A percentile compares a stretch with the other conserved stretches of the same genome.
Conservation (phyloP, 2,329 filamentous ascomycete genomes). For the Colletotrichum tofieldiae region DNA sequence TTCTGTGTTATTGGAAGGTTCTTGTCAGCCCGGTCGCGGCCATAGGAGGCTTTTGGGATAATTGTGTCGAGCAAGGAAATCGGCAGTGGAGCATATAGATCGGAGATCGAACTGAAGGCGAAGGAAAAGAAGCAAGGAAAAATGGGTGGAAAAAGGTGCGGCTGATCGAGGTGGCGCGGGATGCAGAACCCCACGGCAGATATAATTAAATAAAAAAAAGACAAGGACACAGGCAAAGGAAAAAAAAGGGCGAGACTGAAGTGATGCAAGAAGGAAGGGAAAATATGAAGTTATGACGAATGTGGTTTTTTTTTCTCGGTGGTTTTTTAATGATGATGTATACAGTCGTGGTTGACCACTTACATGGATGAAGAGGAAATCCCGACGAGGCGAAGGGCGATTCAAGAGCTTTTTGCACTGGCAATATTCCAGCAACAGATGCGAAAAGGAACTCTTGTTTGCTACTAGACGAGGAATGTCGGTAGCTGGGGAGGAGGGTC, state of each 20-base stretch:
- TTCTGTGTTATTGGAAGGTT: constrained; percentile 30
- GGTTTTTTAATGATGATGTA: constrained; percentile 5
- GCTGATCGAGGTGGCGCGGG: constrained; percentile 7
- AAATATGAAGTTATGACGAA: constrained; percentile 19
- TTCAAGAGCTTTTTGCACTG: constrained; percentile 41
- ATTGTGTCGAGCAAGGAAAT: constrained; percentile 5
- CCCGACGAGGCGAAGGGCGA: constrained; percentile 29
- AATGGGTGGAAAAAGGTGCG: constrained; percentile 9
- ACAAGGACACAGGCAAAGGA: not conserved
- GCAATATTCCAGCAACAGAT: constrained; percentile 45
- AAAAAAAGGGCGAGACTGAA: not conserved
- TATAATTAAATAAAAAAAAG: no score
- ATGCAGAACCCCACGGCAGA: not conserved
- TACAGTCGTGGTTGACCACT: constrained; percentile 36
- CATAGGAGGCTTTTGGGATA: constrained; percentile 15
- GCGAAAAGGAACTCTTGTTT: constrained; percentile 38
- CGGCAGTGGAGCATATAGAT: constrained; percentile 12
- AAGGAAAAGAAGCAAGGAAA: not conserved
- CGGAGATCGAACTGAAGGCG: constrained; percentile 7
- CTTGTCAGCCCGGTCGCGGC: constrained; percentile 34
- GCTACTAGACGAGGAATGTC: constrained; percentile 33
- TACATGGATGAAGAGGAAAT: constrained; percentile 36
- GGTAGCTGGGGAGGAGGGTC: constrained; percentile 42
- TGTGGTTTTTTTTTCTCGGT: constrained; percentile 6
- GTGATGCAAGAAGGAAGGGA: not conserved